phyloP scores from a whole-genome alignment of 768 basidiomycete species.

The Leccinum longicurvipes region DNA sequence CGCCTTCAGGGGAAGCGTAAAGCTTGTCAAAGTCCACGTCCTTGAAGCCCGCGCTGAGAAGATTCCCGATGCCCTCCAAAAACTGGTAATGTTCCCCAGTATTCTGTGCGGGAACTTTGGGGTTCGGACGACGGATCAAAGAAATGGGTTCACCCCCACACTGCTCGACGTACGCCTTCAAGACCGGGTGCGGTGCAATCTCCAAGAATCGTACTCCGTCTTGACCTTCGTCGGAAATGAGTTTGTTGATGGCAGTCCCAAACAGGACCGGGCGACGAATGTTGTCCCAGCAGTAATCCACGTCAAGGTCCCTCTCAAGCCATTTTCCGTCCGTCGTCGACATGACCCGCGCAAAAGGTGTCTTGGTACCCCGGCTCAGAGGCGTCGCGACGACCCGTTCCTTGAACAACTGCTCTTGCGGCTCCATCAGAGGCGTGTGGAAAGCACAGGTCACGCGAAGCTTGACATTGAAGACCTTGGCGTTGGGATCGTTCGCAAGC shows the following conservation, averaged over 20 bases:
- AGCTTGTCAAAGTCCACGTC: conserved; percentile 27
- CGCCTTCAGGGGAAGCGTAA: conserved; percentile 19
- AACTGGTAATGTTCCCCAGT: conserved; percentile 31
- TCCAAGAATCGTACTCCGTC: too few species aligned
- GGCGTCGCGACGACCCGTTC: conserved; percentile 17
- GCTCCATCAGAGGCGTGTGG: conserved; percentile 34
- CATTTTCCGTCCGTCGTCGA: conserved; percentile 34
- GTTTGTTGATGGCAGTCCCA: conserved; percentile 31
- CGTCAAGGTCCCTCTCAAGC: conserved; percentile 26
- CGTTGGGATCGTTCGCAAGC: conserved; percentile 24
- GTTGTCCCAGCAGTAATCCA: conserved; percentile 35
- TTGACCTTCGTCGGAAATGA: conserved; percentile 27
- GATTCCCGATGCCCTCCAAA: conserved; percentile 31
- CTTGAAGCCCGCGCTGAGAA: conserved; percentile 28
- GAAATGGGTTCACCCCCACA: conserved; percentile 30
- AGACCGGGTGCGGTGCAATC: too few species aligned
- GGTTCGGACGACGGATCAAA: conserved; percentile 30
- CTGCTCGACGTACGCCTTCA: conserved; percentile 31
- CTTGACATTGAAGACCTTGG: too few species aligned
- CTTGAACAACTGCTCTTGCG: conserved; percentile 31
- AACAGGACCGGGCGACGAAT: conserved; percentile 35
- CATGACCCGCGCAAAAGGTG: conserved; percentile 27
- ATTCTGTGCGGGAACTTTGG: conserved; percentile 28
- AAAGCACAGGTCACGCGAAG: conserved; percentile 33
- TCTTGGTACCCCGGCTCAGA: conserved; percentile 17